phyloP scores from a whole-genome alignment of 306 rosid species.

The Mucuna pruriens region DNA sequence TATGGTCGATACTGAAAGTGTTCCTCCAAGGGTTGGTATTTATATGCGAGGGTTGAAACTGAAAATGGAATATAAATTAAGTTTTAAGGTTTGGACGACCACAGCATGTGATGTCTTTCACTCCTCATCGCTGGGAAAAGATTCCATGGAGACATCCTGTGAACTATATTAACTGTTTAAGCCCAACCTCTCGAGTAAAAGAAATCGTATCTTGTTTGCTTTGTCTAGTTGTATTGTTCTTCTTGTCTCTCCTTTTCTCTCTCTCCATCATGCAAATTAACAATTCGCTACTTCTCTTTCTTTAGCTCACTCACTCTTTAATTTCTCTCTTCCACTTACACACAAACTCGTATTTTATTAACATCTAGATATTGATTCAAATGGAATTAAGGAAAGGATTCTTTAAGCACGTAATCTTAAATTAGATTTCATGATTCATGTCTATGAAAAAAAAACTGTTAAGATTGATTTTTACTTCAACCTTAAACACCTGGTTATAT shows the following conservation, averaged over 20 bases:
- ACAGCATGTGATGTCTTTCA: slow-evolving; percentile 42
- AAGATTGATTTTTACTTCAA: neutral
- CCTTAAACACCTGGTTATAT: neutral
- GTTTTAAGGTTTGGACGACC: slow-evolving; percentile 40
- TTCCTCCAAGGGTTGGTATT: slow-evolving; percentile 28
- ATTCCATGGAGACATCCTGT: slow-evolving; percentile 35
- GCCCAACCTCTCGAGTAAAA: slow-evolving; percentile 41
- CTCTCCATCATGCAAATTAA: neutral
- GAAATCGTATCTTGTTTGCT: slow-evolving; percentile 34
- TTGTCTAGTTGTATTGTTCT: slow-evolving; percentile 44
- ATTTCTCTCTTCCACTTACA: neutral
- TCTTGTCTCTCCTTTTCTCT: slow-evolving; percentile 24
- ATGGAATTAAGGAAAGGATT: neutral
- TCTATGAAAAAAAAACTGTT: neutral
- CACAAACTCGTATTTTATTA: neutral
- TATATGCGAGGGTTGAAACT: slow-evolving; percentile 9
- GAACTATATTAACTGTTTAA: slow-evolving; percentile 44
- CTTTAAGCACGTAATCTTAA: neutral
- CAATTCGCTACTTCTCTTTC: neutral
- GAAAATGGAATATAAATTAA: slow-evolving; percentile 7
- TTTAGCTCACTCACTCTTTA: neutral
- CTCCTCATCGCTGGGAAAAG: slow-evolving; percentile 42
- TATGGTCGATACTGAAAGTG: neutral
- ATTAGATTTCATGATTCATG: neutral
- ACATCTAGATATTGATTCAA: neutral